Percentiles rank a stretch among this genome's conserved stretches.
These are phyloP conservation scores for Omphalea diandra DNA, from an alignment of 441 rosid species.

Conservation along the genomic window DNA sequence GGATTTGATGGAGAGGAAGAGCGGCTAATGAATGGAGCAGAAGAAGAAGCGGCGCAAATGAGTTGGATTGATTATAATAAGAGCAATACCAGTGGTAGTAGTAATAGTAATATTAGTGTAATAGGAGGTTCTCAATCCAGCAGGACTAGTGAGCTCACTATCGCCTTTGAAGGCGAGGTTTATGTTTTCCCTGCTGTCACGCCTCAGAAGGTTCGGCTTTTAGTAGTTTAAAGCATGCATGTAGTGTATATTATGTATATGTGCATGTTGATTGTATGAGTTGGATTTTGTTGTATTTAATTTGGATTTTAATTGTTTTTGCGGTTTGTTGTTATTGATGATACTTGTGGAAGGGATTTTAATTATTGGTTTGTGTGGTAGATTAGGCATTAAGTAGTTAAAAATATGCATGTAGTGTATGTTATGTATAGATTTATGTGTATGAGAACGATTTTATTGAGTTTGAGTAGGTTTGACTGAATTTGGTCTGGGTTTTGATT, in stretches of 20 bases:
- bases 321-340: neutral
- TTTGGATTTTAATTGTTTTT: neutral
- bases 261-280: neutral
- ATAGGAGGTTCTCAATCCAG: no score
- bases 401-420: no score
- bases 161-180: constrained; percentile 50
- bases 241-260: neutral
- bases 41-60: constrained; percentile 6
- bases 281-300: neutral
- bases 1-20: constrained; percentile 10
- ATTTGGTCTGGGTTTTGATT: neutral
- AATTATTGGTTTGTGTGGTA: no score
- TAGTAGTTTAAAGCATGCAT: neutral
- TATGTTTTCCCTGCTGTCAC: constrained; percentile 48
- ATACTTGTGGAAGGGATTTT: no score
- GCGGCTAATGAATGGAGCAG: constrained; percentile 4
- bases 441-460: no score
- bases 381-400: no score
- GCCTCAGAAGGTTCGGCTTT: constrained; percentile 34
- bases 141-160: constrained; percentile 45
- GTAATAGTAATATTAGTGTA: no score
- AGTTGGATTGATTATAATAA: constrained; percentile 8
- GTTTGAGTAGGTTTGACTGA: no score
- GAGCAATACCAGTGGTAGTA: constrained; percentile 1
- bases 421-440: no score